Evolutionary conservation across 192 early-diverging fungal genomes (phyloP), one percentile per base, ranked within the genome.

Genomic region (Coemansia aciculifera): DNA sequence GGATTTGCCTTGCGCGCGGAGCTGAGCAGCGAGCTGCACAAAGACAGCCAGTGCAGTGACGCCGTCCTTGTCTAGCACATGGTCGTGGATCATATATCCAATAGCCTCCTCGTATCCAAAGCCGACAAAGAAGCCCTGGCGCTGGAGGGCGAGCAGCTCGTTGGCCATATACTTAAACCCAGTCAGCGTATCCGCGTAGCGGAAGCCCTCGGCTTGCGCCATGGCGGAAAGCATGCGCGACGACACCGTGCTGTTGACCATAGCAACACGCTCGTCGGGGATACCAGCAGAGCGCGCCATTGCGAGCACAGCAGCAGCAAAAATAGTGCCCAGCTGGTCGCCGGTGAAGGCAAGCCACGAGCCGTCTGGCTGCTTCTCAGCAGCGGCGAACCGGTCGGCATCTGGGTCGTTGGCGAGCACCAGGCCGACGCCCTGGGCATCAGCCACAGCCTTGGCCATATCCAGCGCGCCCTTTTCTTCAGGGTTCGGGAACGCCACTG

Each of bases 131-230:
- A 87, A 86, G 15, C 91, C 92, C 65, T 87, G 69, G 15, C 80
- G 68, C 64, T 86, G 84, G 70, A 97, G 66, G 10, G 87, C 83
- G 34, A 90, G 86, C 32, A 91, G 90, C 37, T 85, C 81, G 77
- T 96, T 98, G 21, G 93, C 91, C 62, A 98, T 88, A 92, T 94
- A 98, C 77, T 98, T 98, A 86, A 98, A 97, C 31, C 96, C 95
- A 10, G 95, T 98, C 49, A 97, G 84, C 2, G 95, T 95, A 71
- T 97, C 95, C 44, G 90, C 89, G 74, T 94, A 98, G 39, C 82
- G 79, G 66, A 95, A 87, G 9, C 94, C 93, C 66, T 95, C 91
- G 6, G 73, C 73, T 19, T 82, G 75, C 0, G 91, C 91, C 78
- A 98, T 86, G 36, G 77, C 85, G 36, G 77, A 83, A 49, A 98